phyloP scores from a whole-genome alignment of 1,284 basidiomycete species.

The Ustilago bromivora region DNA sequence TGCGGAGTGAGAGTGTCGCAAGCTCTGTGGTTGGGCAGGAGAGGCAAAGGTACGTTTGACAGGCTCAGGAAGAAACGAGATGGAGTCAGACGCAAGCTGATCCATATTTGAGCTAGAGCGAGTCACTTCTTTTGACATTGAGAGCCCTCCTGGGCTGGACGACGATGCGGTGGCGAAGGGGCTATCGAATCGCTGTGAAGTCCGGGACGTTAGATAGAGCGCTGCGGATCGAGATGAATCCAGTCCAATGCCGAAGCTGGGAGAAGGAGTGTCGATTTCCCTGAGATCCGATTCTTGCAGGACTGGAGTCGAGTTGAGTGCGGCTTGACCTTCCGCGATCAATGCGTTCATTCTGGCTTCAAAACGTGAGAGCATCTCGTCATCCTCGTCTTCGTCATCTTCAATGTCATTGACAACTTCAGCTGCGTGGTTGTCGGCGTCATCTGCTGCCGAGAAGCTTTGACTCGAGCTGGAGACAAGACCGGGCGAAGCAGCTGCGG shows the following conservation, averaged over 20 bases:
- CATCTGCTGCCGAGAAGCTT: background rate
- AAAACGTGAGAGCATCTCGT: conserved; percentile 51
- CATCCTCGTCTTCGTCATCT: conserved; percentile 39
- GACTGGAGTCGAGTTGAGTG: conserved; percentile 48
- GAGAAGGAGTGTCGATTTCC: conserved; percentile 36
- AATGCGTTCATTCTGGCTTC: conserved; percentile 53
- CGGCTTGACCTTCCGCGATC: conserved; percentile 56
- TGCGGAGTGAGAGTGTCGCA: conserved; percentile 23
- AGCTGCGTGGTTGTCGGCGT: background rate
- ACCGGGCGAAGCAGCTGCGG: background rate
- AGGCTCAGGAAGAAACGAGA: conserved; percentile 24
- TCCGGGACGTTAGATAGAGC: background rate
- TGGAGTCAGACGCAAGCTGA: background rate
- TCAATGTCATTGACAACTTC: background rate
- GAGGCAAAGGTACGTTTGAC: conserved; percentile 35
- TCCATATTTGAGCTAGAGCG: conserved; percentile 24
- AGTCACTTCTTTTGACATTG: background rate
- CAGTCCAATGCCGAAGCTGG: conserved; percentile 15
- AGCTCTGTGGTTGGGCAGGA: conserved; percentile 1
- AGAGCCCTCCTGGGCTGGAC: background rate
- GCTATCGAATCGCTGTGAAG: conserved; percentile 24
- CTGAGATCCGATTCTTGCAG: conserved; percentile 42
- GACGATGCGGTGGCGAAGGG: conserved; percentile 15
- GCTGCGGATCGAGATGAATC: conserved; percentile 10
- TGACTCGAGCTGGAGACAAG: conserved; percentile 2